Evolutionary conservation across 495 filamentous ascomycete species (phyloP).

Genomic region (Annulohypoxylon maeteangense): DNA sequence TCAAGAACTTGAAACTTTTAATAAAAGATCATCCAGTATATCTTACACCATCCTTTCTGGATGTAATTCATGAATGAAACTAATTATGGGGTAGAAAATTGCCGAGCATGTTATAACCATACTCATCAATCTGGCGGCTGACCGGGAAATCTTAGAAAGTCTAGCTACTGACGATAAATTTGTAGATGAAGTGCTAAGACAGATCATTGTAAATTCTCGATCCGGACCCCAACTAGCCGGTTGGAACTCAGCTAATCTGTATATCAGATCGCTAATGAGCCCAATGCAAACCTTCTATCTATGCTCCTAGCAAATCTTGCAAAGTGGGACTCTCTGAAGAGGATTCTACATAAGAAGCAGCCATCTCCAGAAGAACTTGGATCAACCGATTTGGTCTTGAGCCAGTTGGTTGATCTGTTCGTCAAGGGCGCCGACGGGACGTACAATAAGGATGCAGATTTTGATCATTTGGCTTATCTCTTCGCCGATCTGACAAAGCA

Average conservation of each 20-base stretch:
- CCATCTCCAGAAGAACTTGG: constrained; percentile 66
- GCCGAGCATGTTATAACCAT: constrained; percentile 93
- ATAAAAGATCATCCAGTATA: constrained; percentile 81
- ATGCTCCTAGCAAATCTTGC: constrained; percentile 94
- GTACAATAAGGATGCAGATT: constrained; percentile 88
- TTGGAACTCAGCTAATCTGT: constrained; percentile 21
- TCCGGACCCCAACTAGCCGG: background rate
- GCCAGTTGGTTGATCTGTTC: constrained; percentile 94
- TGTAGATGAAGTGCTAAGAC: constrained; percentile 73
- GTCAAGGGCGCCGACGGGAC: constrained; percentile 84
- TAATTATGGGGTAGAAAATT: constrained; percentile 69
- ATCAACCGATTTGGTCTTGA: constrained; percentile 78
- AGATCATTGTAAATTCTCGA: constrained; percentile 75
- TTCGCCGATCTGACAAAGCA: constrained; percentile 92
- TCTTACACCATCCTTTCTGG: constrained; percentile 7
- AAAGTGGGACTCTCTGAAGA: constrained; percentile 78
- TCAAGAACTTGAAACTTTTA: constrained; percentile 90
- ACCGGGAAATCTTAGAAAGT: constrained; percentile 74
- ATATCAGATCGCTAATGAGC: constrained; percentile 60
- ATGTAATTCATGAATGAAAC: background rate
- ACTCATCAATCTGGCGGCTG: constrained; percentile 87
- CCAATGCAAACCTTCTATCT: constrained; percentile 83
- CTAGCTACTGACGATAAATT: constrained; percentile 85
- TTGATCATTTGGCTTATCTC: constrained; percentile 90
- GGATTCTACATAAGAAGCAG: constrained; percentile 72